These are phyloP conservation scores for Trametes elegans DNA, from an alignment of 768 basidiomycete species.

Conservation along the genomic window DNA sequence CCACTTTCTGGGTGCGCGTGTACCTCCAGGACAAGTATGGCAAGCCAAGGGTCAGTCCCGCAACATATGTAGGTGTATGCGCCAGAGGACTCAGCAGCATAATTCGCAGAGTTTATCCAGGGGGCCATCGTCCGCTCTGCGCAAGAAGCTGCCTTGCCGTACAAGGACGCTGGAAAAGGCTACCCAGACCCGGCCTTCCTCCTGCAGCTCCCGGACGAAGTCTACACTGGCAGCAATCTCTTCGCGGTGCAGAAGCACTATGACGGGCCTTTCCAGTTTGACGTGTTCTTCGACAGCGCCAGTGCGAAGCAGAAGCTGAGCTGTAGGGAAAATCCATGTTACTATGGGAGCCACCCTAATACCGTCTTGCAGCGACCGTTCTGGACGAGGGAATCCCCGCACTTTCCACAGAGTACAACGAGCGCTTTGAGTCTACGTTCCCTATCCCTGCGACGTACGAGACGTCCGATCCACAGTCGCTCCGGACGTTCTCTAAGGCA, in stretches of 20 bases:
- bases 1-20: conserved; percentile 61
- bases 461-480: conserved; percentile 42
- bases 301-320: conserved; percentile 63
- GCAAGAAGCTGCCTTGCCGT: conserved; percentile 50
- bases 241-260: conserved; percentile 86
- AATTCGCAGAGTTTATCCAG: neutral
- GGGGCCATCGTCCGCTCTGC: conserved; percentile 50
- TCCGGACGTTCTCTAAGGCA: conserved; percentile 78
- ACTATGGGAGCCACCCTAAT: neutral
- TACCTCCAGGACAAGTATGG: conserved; percentile 72
- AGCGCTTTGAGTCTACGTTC: conserved; percentile 68
- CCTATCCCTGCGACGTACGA: conserved; percentile 60
- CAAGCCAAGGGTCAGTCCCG: conserved; percentile 72
- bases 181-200: conserved; percentile 80
- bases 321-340: conserved; percentile 41
- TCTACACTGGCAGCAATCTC: conserved; percentile 70
- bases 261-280: conserved; percentile 84
- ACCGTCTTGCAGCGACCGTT: conserved; percentile 45
- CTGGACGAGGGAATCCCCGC: conserved; percentile 72
- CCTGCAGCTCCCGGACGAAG: conserved; percentile 74
- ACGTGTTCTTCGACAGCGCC: conserved; percentile 81
- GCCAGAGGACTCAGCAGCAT: too few species aligned
- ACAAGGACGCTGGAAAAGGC: conserved; percentile 45
- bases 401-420: conserved; percentile 55
- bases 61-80: too few species aligned